phyloP scores from a whole-genome alignment of 257 asterid species.

The Jaltomata sinuosa region DNA sequence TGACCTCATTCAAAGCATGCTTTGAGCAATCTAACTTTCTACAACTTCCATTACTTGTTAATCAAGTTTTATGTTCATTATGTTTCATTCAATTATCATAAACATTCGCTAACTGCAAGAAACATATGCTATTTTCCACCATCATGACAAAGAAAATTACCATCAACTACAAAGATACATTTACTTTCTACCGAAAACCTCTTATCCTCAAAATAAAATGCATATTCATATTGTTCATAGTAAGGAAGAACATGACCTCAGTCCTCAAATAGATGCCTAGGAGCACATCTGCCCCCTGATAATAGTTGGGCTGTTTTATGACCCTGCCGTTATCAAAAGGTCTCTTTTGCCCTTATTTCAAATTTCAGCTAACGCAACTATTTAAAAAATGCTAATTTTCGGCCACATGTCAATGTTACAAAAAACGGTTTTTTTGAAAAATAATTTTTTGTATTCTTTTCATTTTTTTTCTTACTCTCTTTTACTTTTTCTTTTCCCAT shows the following conservation, averaged over 20 bases:
- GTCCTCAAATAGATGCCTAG: not conserved
- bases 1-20: not conserved
- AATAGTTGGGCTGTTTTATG: no score
- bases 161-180: not conserved
- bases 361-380: no score
- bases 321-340: no score
- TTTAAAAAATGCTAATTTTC: no score
- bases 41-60: not conserved
- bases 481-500: no score
- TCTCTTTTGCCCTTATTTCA: no score
- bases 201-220: not conserved
- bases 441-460: no score
- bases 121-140: not conserved
- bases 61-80: not conserved
- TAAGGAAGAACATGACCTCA: not conserved
- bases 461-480: no score
- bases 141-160: not conserved
- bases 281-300: no score
- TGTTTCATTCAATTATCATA: not conserved
- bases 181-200: not conserved
- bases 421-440: no score
- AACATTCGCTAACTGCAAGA: not conserved
- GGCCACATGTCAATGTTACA: no score
- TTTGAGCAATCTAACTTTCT: not conserved
- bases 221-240: not conserved